Base-by-base conservation (phyloP, 192 early-diverging fungal genomes). In the Coemansia sp. region DNA sequence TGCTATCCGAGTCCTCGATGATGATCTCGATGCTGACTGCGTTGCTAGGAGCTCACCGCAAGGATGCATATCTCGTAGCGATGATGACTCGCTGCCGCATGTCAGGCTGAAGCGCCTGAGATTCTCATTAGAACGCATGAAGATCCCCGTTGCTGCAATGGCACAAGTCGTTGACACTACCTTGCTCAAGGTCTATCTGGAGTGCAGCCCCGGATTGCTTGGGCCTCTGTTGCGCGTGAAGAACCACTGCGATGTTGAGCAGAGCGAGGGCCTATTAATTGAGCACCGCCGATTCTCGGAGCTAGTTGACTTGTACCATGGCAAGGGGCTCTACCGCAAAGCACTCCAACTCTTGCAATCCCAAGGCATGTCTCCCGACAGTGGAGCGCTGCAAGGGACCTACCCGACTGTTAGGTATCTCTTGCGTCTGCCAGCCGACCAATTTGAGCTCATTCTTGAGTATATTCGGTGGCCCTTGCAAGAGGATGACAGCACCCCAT, bases 201-300 rank as follows among this genome's bases (percentile, higher is more conserved):
- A 88, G 59, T 89, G 89, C 31, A 95, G 95, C 45, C 90, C 92
- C 35, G 83, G 89, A 3, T 85, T 99, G 18, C 88, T 97, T 3
- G 94, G 97, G 3, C 90, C 95, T 0, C 83, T 99, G n/a, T 76
- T 99, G 48, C 86, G 95, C 24, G 92, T 97, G 0, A 97, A 96
- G 67, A 88, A 90, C 74, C 37, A 74, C 39, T 97, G 95, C 71
- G 90, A 95, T 69, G 84, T 96, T 2, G 86, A 92, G 64, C 88
- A 91, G 53, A 88, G 88, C 48, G 95, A 96, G 70, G 83, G 69
- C 34, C 79, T 97, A 16, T 81, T 99, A 66, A 73, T 90, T 33
- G 86, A 91, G 34, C 84, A 86, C 62, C 85, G 88, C 83, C 94
- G 93, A 80, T 89, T 89, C 64, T 71, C 79, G 34, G 95, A 96